phyloP scores from a whole-genome alignment of 139 green algal species.

The Chlorella sp. region DNA sequence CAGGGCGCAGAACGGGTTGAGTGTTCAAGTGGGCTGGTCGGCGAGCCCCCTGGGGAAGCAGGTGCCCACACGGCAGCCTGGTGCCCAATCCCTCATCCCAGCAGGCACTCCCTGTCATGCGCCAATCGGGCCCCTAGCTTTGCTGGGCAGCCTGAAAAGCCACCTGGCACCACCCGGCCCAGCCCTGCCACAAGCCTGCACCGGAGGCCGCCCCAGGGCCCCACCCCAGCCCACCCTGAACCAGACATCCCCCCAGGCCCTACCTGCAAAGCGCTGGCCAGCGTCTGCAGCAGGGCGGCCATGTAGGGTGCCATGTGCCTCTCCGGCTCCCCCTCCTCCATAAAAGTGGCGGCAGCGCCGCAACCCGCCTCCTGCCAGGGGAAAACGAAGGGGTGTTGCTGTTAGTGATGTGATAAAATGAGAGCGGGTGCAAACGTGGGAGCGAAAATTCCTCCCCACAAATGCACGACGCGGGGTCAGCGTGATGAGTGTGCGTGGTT shows the following conservation, averaged over 20 bases:
- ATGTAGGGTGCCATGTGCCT: conserved; percentile 45
- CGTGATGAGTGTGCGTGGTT: too few relatives aligned
- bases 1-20: neutral
- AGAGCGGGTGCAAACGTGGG: neutral
- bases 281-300: conserved; percentile 27
- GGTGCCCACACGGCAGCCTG: neutral
- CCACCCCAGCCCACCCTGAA: neutral
- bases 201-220: neutral
- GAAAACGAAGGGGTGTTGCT: neutral
- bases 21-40: too few relatives aligned
- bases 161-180: neutral
- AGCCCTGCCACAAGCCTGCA: neutral
- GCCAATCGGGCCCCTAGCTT: neutral
- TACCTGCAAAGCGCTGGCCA: conserved; percentile 55
- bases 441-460: too few relatives aligned
- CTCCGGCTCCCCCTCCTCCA: conserved; percentile 63
- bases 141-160: too few relatives aligned
- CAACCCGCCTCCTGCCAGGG: conserved; percentile 84
- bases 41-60: neutral
- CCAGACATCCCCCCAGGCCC: conserved; percentile 13
- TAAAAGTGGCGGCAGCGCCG: conserved; percentile 78
- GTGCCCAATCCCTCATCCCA: too few relatives aligned
- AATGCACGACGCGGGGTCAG: too few relatives aligned
- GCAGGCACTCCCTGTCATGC: neutral
- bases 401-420: neutral